Conservation (phyloP, 768 basidiomycete species). For the Tricholomella constricta region DNA sequence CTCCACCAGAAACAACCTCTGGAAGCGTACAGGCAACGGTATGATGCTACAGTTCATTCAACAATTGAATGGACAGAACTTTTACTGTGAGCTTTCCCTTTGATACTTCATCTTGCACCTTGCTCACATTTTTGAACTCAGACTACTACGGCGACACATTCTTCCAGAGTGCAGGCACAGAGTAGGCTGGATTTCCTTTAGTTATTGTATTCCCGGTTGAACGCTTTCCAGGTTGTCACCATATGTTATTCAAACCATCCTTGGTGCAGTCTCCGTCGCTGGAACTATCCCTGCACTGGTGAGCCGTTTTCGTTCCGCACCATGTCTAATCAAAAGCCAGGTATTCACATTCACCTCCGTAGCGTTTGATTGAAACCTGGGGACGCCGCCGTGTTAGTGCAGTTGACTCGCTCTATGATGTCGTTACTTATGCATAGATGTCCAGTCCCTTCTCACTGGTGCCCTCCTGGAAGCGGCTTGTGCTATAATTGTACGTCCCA, state of each 20-base stretch:
- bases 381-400: conserved; percentile 64
- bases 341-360: neutral
- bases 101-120: neutral
- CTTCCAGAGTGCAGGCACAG: conserved; percentile 72
- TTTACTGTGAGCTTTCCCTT: conserved; percentile 57
- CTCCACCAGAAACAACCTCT: conserved; percentile 63
- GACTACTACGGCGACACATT: conserved; percentile 83
- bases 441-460: conserved; percentile 65
- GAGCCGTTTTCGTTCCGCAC: conserved; percentile 19
- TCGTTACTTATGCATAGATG: neutral
- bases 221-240: conserved; percentile 48
- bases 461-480: conserved; percentile 61
- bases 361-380: conserved; percentile 69
- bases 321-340: neutral
- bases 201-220: neutral
- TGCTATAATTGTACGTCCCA: conserved; percentile 53
- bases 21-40: conserved; percentile 77
- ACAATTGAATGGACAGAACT: conserved; percentile 80
- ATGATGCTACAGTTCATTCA: conserved; percentile 85
- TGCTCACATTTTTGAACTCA: conserved; percentile 22
- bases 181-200: conserved; percentile 38
- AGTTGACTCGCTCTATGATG: neutral
- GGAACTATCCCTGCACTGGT: conserved; percentile 72
- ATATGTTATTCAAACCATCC: conserved; percentile 74
- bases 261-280: conserved; percentile 74